Evolutionary conservation across 139 green algal species (phyloP), one percentile per base, ranked within the genome.

Genomic region (Gonium pectorale): DNA sequence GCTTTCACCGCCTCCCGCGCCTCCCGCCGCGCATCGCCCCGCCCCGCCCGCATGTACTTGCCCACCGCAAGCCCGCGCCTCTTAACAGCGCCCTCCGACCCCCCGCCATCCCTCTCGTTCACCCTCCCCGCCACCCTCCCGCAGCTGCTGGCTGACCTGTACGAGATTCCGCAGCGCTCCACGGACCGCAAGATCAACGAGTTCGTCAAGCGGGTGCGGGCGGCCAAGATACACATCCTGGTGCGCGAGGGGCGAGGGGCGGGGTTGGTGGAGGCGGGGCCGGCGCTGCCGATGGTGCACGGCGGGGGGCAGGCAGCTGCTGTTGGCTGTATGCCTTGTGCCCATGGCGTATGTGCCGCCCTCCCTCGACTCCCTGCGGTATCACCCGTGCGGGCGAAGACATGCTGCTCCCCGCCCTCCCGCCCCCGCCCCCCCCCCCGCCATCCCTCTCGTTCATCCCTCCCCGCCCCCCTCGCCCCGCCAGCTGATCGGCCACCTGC

Each of bases 131-230:
- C n/a, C n/a, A n/a, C 56, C 24, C 56, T n/a, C 62, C 43, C 8
- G 19, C 71, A 98, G 78, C 93, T 99, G 85, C 85, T 99, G 79
- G 75, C 92, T 33, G 96, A 99, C 86, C 90, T 99, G 80, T 95
- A 96, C 67, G 95, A 98, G 66, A 98, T 98, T 81, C 89, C 90
- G 29, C 79, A 91, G 67, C 67, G 79, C 22, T 68, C 33, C 64
- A 78, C 49, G 8, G 64, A 85, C 35, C 79, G 79, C 49, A 68
- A 84, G 91, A 92, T 99, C 52, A 99, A 99, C 86, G 97, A 99
- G 90, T 99, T 99, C 91, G 97, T 99, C 22, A 99, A 99, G 92
- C 90, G 97, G 26, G 93, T 98, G 73, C 86, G 97, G 3, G 94
- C 97, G 3, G 90, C 91, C 81, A 94, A 93, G 71, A 99, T 99